Evolutionary conservation across 1,284 basidiomycete species (phyloP).

Genomic region (Austroboletus rostrupii): DNA sequence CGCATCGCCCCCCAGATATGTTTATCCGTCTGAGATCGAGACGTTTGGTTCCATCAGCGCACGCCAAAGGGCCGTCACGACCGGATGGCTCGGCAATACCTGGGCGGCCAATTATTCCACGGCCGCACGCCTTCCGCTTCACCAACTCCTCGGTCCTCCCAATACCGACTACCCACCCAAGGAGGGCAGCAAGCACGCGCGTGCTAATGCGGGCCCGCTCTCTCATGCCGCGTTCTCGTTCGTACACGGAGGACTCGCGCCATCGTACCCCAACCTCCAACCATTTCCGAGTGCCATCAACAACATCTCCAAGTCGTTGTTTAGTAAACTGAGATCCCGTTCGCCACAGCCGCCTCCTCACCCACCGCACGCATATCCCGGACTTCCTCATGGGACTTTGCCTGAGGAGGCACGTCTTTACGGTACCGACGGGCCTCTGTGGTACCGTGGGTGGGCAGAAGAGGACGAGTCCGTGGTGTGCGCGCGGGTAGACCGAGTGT

Average conservation of each 20-base stretch:
- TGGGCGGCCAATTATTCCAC: constrained; percentile 88
- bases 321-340: constrained; percentile 60
- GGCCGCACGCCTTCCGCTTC: constrained; percentile 76
- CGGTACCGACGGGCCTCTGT: constrained; percentile 73
- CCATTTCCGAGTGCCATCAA: constrained; percentile 85
- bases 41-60: constrained; percentile 71
- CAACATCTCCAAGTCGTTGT: constrained; percentile 58
- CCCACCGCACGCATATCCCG: constrained; percentile 76
- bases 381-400: constrained; percentile 66
- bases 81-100: constrained; percentile 75
- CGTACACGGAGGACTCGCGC: constrained; percentile 83
- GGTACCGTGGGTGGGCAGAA: constrained; percentile 88
- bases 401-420: constrained; percentile 70
- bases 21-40: constrained; percentile 72
- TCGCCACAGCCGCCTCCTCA: constrained; percentile 66
- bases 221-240: constrained; percentile 80
- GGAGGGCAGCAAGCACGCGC: constrained; percentile 29
- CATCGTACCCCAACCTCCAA: constrained; percentile 63
- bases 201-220: constrained; percentile 44
- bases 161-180: constrained; percentile 67
- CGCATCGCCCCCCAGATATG: constrained; percentile 57
- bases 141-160: constrained; percentile 63
- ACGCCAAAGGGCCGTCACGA: constrained; percentile 68
- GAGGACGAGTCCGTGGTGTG: constrained; percentile 71
- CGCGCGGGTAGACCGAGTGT: constrained; percentile 62